phyloP scores from a whole-genome alignment of 176 grass and related monocot genomes.

The Musa acuminata region DNA sequence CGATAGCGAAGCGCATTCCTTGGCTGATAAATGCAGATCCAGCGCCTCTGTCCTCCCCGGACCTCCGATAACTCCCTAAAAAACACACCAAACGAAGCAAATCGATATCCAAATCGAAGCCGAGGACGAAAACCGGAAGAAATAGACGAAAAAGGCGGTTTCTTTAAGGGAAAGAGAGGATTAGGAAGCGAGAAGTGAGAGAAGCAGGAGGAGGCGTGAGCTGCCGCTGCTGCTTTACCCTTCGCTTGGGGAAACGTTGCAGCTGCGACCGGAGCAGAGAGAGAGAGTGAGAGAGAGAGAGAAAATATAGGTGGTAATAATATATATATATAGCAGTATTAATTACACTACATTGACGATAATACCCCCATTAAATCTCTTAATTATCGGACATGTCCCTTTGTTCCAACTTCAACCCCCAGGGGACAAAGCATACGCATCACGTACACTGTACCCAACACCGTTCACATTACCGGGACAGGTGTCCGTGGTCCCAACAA shows the following conservation, averaged over 20 bases:
- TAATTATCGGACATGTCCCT: neutral
- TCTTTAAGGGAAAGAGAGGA: too few species aligned
- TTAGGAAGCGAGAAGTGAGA: neutral
- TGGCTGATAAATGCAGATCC: neutral
- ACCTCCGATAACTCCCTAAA: neutral
- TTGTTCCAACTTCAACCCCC: too few species aligned
- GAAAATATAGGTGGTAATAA: neutral
- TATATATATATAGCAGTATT: neutral
- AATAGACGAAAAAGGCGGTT: neutral
- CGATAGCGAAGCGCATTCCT: conserved; percentile 2
- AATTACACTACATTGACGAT: neutral
- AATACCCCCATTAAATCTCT: neutral
- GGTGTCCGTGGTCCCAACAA: neutral
- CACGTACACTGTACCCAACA: neutral
- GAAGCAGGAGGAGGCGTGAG: neutral
- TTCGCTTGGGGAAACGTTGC: neutral
- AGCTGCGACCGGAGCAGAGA: neutral
- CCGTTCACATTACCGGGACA: neutral
- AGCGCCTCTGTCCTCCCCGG: neutral
- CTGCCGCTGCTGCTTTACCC: neutral
- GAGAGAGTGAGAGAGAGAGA: neutral
- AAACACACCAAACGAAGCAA: neutral
- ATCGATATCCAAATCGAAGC: neutral
- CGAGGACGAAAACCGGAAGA: neutral
- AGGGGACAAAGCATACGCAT: neutral